Evolutionary conservation across 2,329 filamentous ascomycete species (phyloP).

Genomic region (Pseudogymnoascus sp.): DNA sequence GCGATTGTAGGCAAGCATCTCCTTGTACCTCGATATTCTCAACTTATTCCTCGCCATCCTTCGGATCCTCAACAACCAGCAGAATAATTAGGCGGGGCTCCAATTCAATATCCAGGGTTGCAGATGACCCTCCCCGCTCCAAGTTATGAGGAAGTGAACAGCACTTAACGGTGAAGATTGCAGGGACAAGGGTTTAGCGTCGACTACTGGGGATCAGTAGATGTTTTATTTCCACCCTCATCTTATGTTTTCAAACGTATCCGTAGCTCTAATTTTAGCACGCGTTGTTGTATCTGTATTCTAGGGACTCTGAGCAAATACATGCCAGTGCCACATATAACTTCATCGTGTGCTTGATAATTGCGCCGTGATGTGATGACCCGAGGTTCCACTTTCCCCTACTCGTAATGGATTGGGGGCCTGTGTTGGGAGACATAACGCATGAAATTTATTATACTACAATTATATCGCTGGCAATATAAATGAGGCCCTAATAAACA

Average conservation of each 20-base stretch:
- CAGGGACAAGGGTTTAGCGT: background rate
- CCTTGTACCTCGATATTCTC: slow-evolving; percentile 90
- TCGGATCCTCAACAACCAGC: slow-evolving; percentile 91
- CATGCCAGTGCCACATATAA: background rate
- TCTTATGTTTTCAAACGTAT: background rate
- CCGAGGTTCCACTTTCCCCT: background rate
- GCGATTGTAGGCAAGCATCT: slow-evolving; percentile 59
- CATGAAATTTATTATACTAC: no score
- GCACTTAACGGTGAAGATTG: background rate
- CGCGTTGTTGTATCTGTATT: slow-evolving; percentile 1
- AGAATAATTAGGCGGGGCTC: slow-evolving; percentile 60
- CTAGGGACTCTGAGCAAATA: background rate
- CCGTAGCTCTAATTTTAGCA: background rate
- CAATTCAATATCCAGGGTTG: background rate
- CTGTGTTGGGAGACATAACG: no score
- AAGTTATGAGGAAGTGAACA: background rate
- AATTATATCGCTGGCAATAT: no score
- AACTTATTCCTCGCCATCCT: slow-evolving; percentile 96
- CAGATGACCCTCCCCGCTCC: background rate
- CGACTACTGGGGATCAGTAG: background rate
- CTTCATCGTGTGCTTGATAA: background rate
- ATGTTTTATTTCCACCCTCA: background rate
- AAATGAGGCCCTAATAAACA: no score
- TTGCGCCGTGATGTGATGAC: background rate
- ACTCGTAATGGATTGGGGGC: no score